These are phyloP conservation scores for Boletus rufocinnamomeus DNA, from an alignment of 768 basidiomycete genomes.

Conservation along the genomic window DNA sequence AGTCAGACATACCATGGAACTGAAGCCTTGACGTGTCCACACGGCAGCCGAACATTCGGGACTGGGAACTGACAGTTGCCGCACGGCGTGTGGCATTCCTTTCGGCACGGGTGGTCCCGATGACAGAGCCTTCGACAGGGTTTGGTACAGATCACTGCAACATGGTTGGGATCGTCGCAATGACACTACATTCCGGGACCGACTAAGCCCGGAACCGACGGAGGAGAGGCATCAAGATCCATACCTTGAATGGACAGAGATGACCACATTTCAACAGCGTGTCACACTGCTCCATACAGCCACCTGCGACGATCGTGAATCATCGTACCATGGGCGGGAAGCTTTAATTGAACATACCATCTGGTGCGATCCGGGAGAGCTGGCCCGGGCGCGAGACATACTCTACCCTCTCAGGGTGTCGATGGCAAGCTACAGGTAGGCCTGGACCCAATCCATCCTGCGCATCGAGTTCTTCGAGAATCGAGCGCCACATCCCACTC, in stretches of 20 bases:
- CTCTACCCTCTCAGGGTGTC: slow-evolving; percentile 48
- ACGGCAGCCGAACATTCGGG: slow-evolving; percentile 51
- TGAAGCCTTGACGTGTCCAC: slow-evolving; percentile 49
- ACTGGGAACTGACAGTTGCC: slow-evolving; percentile 54
- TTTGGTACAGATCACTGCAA: slow-evolving; percentile 47
- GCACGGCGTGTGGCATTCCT: slow-evolving; percentile 52
- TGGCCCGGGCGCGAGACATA: slow-evolving; percentile 52
- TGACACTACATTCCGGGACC: slow-evolving; percentile 48
- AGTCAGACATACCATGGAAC: slow-evolving; percentile 50
- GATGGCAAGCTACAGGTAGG: slow-evolving; percentile 59
- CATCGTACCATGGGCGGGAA: not conserved
- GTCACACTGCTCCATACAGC: slow-evolving; percentile 61
- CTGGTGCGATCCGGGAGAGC: slow-evolving; percentile 53
- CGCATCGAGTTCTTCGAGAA: slow-evolving; percentile 58
- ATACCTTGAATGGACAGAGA: slow-evolving; percentile 60
- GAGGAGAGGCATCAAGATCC: not conserved
- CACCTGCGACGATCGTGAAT: slow-evolving; percentile 42
- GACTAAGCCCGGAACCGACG: not conserved
- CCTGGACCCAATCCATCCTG: slow-evolving; percentile 48
- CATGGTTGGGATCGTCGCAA: slow-evolving; percentile 57
- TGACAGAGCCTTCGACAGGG: slow-evolving; percentile 54
- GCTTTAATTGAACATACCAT: slow-evolving; percentile 41
- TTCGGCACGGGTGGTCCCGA: slow-evolving; percentile 58
- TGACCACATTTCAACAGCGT: slow-evolving; percentile 61
- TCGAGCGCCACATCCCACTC: slow-evolving; percentile 57